These are phyloP conservation scores for Plantago major DNA, from an alignment of 257 asterid genomes.

Conservation along the genomic window DNA sequence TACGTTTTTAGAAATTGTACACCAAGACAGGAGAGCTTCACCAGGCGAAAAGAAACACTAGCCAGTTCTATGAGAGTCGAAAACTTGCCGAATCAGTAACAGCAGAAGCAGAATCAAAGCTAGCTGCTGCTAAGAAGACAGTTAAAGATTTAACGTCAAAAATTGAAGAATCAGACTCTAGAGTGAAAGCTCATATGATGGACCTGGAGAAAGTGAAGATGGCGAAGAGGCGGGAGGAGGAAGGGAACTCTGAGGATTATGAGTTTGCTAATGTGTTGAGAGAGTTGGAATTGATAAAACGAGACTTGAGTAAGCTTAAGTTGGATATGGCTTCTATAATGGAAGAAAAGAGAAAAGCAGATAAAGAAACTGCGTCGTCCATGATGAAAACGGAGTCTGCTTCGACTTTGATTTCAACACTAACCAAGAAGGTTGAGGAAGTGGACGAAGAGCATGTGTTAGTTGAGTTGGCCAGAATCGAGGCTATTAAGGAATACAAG, in stretches of 20 bases:
- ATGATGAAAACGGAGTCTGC: constrained; percentile 26
- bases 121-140: constrained; percentile 43
- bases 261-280: constrained; percentile 37
- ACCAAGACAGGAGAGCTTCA: constrained; percentile 49
- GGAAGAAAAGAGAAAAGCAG: constrained; percentile 61
- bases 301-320: constrained; percentile 64
- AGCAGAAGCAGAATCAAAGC: constrained; percentile 49
- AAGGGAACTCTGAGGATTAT: constrained; percentile 21
- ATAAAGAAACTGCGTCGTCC: constrained; percentile 37
- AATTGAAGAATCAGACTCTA: constrained; percentile 50
- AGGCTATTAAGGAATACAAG: constrained; percentile 61
- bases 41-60: constrained; percentile 38
- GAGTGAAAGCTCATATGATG: constrained; percentile 28
- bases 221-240: constrained; percentile 28
- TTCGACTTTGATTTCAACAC: constrained; percentile 33
- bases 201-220: constrained; percentile 43
- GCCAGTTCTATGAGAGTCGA: constrained; percentile 29
- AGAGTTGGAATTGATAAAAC: constrained; percentile 59
- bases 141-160: constrained; percentile 36
- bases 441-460: constrained; percentile 72
- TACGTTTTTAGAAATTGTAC: constrained; percentile 24
- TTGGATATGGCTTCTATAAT: constrained; percentile 62
- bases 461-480: constrained; percentile 87
- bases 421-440: constrained; percentile 54
- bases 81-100: constrained; percentile 31